Evolutionary conservation across 2,329 filamentous ascomycete genomes (phyloP).

Genomic region (Alternaria triticina): DNA sequence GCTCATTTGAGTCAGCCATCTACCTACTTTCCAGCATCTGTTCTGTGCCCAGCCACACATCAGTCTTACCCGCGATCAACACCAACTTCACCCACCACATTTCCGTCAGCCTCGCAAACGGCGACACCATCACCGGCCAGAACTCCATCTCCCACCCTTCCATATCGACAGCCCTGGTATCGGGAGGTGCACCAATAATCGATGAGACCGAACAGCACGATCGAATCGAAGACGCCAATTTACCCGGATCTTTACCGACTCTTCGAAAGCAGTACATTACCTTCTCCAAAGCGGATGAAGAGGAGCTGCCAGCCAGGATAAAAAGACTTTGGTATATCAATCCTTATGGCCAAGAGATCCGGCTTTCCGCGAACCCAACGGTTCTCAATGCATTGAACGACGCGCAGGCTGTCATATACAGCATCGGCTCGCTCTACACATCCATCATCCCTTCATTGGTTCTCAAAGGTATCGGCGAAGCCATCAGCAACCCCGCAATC

Average conservation of each 20-base stretch:
- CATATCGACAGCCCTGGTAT: slow-evolving; percentile 35
- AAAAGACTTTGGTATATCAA: slow-evolving; percentile 95
- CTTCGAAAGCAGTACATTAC: slow-evolving; percentile 80
- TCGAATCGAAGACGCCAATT: slow-evolving; percentile 77
- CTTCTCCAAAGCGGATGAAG: slow-evolving; percentile 77
- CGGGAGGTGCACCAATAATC: slow-evolving; percentile 17
- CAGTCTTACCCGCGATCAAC: slow-evolving; percentile 88
- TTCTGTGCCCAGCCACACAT: slow-evolving; percentile 75
- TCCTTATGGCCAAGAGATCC: slow-evolving; percentile 95
- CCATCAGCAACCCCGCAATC: slow-evolving; percentile 61
- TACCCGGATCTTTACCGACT: slow-evolving; percentile 80
- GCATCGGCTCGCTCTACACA: slow-evolving; percentile 92
- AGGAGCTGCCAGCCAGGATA: slow-evolving; percentile 79
- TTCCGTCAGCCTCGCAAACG: slow-evolving; percentile 78
- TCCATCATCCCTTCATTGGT: slow-evolving; percentile 85
- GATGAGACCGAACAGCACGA: slow-evolving; percentile 64
- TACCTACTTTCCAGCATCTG: slow-evolving; percentile 89
- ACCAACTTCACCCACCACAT: slow-evolving; percentile 97
- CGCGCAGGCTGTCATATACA: slow-evolving; percentile 79
- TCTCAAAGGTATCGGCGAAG: slow-evolving; percentile 74
- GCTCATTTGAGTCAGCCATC: slow-evolving; percentile 90
- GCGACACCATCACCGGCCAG: slow-evolving; percentile 82
- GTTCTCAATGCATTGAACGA: slow-evolving; percentile 71
- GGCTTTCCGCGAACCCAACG: slow-evolving; percentile 80
- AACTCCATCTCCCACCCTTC: slow-evolving; percentile 62